Percentiles rank a stretch among this genome's conserved stretches.
phyloP scores from a whole-genome alignment of 148 eudicot genomes.

The Rhododendron simsii region DNA sequence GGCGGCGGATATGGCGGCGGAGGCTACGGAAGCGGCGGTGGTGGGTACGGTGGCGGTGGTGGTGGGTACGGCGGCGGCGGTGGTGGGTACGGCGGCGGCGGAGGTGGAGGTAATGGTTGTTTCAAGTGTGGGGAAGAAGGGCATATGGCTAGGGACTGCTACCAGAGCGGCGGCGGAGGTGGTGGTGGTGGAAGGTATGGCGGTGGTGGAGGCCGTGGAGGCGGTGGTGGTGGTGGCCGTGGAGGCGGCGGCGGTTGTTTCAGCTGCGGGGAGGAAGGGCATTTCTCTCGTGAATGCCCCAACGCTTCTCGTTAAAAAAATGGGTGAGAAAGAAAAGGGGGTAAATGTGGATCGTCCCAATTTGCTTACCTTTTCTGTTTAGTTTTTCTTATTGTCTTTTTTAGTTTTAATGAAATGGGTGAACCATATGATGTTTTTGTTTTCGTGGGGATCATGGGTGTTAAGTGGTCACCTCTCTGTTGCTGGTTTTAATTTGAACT shows the following conservation, averaged over 20 bases:
- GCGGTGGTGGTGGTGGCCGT: slow-evolving; percentile 11
- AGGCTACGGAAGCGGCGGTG: not conserved
- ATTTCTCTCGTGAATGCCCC: slow-evolving; percentile 47
- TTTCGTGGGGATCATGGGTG: not conserved
- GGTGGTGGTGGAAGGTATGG: slow-evolving; percentile 17
- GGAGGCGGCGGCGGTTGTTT: slow-evolving; percentile 24
- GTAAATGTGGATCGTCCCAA: not conserved
- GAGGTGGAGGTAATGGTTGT: slow-evolving; percentile 25
- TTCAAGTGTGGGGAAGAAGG: slow-evolving; percentile 35
- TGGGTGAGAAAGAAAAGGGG: not conserved
- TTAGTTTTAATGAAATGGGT: slow-evolving; percentile 3
- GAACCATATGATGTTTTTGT: slow-evolving; percentile 8
- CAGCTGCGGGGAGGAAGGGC: slow-evolving; percentile 39
- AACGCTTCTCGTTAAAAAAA: slow-evolving; percentile 10
- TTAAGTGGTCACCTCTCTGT: not conserved
- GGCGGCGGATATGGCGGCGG: slow-evolving; percentile 6
- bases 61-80: slow-evolving; percentile 8
- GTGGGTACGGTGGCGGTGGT: not conserved
- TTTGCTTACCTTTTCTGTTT: not conserved
- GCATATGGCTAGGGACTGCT: slow-evolving; percentile 25
- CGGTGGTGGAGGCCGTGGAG: slow-evolving; percentile 11
- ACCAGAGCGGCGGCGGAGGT: slow-evolving; percentile 19
- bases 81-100: slow-evolving; percentile 8
- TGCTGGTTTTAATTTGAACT: not conserved
- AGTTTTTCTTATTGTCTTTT: not conserved